Evolutionary conservation across 768 basidiomycete genomes (phyloP).

Genomic region (Phaeolepiota aurea): DNA sequence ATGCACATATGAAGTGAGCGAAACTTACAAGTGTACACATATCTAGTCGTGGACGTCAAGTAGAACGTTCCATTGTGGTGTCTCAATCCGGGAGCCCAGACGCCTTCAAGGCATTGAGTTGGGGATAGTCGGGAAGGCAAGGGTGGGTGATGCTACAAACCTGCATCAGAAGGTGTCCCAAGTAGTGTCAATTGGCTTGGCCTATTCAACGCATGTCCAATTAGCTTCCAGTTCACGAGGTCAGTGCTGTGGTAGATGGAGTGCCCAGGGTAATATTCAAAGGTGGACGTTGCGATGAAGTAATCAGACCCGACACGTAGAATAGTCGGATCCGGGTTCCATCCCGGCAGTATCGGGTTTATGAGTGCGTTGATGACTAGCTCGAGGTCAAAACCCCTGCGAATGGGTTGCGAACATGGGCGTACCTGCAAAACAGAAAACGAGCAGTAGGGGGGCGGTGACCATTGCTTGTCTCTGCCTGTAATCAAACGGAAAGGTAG

Average conservation of each 20-base stretch:
- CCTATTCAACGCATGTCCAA: conserved; percentile 27
- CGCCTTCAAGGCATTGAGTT: conserved; percentile 11
- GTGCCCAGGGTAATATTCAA: conserved; percentile 31
- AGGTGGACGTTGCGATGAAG: conserved; percentile 29
- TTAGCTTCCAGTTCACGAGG: conserved; percentile 24
- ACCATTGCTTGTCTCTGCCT: neutral
- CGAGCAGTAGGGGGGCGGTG: neutral
- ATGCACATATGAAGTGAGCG: neutral
- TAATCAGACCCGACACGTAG: conserved; percentile 29
- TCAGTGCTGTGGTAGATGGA: conserved; percentile 34
- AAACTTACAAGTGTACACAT: conserved; percentile 27
- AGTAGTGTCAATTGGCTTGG: conserved; percentile 25
- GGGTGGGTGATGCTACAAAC: conserved; percentile 9
- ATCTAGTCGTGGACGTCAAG: conserved; percentile 25
- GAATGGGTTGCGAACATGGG: no score
- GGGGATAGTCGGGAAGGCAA: neutral
- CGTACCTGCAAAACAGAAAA: no score
- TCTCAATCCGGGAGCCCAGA: conserved; percentile 27
- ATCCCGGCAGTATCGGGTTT: conserved; percentile 31
- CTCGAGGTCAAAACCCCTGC: no score
- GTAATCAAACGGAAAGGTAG: no score
- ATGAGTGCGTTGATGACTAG: conserved; percentile 9
- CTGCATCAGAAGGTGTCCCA: conserved; percentile 29
- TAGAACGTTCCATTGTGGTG: conserved; percentile 28
- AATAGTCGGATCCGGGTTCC: conserved; percentile 32